Conservation (phyloP, 2,329 filamentous ascomycete genomes). For the Penicillium nordicum region DNA sequence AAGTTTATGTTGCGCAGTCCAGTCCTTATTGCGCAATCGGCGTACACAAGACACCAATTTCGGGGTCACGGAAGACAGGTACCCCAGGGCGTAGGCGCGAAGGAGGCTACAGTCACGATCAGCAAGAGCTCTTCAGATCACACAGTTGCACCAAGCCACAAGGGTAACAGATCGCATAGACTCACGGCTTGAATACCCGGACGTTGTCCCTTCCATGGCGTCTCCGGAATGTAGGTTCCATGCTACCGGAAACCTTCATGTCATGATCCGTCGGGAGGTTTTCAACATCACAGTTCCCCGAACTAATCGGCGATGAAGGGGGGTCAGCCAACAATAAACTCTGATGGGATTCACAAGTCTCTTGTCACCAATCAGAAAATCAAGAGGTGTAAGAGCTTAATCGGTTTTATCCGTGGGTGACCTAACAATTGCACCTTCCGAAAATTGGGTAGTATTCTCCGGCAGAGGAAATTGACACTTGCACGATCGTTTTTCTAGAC, state of each 20-base stretch:
- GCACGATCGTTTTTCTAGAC: not conserved
- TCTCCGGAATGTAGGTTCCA: slow-evolving; percentile 27
- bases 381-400: not conserved
- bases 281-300: slow-evolving; percentile 20
- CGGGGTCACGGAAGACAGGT: slow-evolving; percentile 48
- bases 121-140: slow-evolving; percentile 5
- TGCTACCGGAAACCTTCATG: slow-evolving; percentile 23
- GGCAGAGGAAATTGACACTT: not conserved
- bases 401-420: slow-evolving; percentile 1
- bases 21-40: slow-evolving; percentile 32
- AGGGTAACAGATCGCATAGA: slow-evolving; percentile 16
- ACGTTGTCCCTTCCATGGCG: slow-evolving; percentile 22
- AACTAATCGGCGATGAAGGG: slow-evolving; percentile 7
- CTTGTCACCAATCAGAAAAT: slow-evolving; percentile 13
- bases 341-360: slow-evolving; percentile 9
- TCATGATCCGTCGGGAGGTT: slow-evolving; percentile 24
- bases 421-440: slow-evolving; percentile 14
- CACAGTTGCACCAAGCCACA: slow-evolving; percentile 8
- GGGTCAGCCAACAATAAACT: slow-evolving; percentile 3
- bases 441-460: slow-evolving; percentile 26
- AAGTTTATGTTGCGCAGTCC: slow-evolving; percentile 33
- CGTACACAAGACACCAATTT: slow-evolving; percentile 42
- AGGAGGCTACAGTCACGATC: slow-evolving; percentile 33
- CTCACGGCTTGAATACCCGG: slow-evolving; percentile 36
- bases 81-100: slow-evolving; percentile 49